Percentiles rank a stretch among this genome's conserved stretches.
Conservation (phyloP, 495 filamentous ascomycete genomes). For the Hypoxylon cercidicola region DNA sequence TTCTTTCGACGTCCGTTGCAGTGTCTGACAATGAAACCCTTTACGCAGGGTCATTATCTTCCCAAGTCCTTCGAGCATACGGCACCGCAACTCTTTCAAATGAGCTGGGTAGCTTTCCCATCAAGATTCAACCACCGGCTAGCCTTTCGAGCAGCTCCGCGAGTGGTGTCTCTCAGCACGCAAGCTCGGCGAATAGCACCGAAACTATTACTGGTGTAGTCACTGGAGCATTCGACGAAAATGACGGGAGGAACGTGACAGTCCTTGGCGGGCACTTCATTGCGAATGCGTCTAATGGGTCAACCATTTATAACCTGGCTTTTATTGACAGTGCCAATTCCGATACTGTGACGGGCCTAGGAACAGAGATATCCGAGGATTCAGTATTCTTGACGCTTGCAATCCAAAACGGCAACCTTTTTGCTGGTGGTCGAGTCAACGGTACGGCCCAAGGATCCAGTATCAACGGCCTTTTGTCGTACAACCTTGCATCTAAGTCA, state of each 20-base stretch:
- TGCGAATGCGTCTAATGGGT: slow-evolving; percentile 73
- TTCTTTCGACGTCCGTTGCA: slow-evolving; percentile 72
- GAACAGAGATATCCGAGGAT: slow-evolving; percentile 69
- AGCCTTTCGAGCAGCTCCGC: slow-evolving; percentile 38
- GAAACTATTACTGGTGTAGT: slow-evolving; percentile 67
- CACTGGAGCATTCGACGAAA: slow-evolving; percentile 78
- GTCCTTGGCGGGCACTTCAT: slow-evolving; percentile 90
- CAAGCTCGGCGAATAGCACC: slow-evolving; percentile 58
- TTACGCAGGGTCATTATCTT: slow-evolving; percentile 81
- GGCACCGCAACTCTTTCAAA: slow-evolving; percentile 74
- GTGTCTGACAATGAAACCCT: slow-evolving; percentile 70
- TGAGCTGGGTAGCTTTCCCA: slow-evolving; percentile 67
- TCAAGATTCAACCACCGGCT: slow-evolving; percentile 63
- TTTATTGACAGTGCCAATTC: slow-evolving; percentile 70
- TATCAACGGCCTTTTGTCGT: slow-evolving; percentile 81
- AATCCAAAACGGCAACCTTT: slow-evolving; percentile 74
- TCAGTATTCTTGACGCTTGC: slow-evolving; percentile 80
- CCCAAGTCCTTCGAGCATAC: slow-evolving; percentile 71
- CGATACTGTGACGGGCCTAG: slow-evolving; percentile 75
- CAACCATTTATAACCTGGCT: slow-evolving; percentile 78
- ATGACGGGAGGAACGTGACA: slow-evolving; percentile 78
- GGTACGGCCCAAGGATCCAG: slow-evolving; percentile 70
- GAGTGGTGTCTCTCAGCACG: slow-evolving; percentile 65
- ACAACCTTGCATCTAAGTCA: slow-evolving; percentile 72
- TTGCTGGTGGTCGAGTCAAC: slow-evolving; percentile 81